Evolutionary conservation across 306 rosid species (phyloP).

Genomic region (Lupinus albus): DNA sequence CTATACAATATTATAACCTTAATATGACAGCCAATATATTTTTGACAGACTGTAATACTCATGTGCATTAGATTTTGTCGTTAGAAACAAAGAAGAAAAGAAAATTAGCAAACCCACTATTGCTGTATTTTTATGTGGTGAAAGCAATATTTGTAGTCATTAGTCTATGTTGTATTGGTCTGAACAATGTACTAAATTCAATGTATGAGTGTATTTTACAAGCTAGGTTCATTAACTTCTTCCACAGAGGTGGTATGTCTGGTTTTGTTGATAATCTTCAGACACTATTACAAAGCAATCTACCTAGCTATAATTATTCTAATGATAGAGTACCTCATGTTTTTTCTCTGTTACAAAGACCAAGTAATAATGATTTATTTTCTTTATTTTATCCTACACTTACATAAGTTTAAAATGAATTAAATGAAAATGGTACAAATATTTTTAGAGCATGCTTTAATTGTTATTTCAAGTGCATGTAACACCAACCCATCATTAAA

Average conservation of each 20-base stretch:
- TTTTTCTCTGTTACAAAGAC: not conserved
- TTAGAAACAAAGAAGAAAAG: not conserved
- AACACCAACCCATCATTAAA: conserved; percentile 1
- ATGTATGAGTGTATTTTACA: conserved; percentile 27
- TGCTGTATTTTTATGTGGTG: conserved; percentile 9
- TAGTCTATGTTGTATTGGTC: conserved; percentile 1
- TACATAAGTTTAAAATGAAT: too few species aligned
- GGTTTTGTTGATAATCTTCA: conserved; percentile 34
- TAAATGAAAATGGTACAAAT: too few species aligned
- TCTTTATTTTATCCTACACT: not conserved
- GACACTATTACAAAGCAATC: conserved; percentile 32
- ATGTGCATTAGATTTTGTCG: not conserved
- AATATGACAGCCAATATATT: not conserved
- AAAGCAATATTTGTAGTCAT: conserved; percentile 13
- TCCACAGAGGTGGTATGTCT: conserved; percentile 36
- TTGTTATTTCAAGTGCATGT: too few species aligned
- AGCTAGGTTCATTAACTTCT: conserved; percentile 48
- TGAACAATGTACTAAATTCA: conserved; percentile 35
- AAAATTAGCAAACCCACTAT: not conserved
- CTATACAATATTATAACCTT: not conserved
- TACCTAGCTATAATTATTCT: conserved; percentile 36
- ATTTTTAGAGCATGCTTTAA: too few species aligned
- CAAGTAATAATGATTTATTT: not conserved
- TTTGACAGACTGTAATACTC: not conserved
- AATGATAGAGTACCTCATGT: conserved; percentile 12